Base-by-base conservation (phyloP, 805 yeast species). In the Hanseniaspora thailandica region DNA sequence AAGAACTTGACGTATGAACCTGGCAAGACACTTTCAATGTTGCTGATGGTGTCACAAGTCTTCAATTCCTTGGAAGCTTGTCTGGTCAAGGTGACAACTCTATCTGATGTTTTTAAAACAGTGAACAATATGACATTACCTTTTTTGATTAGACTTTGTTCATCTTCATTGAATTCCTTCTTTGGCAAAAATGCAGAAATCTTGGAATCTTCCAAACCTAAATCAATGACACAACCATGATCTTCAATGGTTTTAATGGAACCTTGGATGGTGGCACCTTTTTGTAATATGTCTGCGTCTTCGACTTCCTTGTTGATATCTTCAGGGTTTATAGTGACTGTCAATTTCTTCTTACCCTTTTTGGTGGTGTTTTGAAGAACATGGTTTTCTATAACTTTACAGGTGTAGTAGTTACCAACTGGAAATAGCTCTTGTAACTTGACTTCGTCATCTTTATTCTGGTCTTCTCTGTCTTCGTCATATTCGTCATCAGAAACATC, bases 371-470 rank as follows among this genome's bases (percentile, higher is more conserved):
- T 51, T 55, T 70, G 70, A n/a, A 72, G 67, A 28, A 69, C 69
- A 20, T 73, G 64, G 20, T 79, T 72, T 40, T 77, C 78, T 8
- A 77, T 75, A n/a, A 89, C 89, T 43, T 74, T 68, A 30, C 94
- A 96, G 59, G 93, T 78, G 40, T 93, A 69, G 87, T 93, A 90
- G 65, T 85, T 90, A 9, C 97, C 97, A 36, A 78, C 60, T 34
- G 66, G 65, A 68, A 89, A 87, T 48, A 77, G 64, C 1, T 71
- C 63, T 1, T 69, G 64, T 52, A 84, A 71, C 17, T 71, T 69
- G 7, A 95, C 95, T 53, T 82, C 71, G 40, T 73, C 76, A 15
- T 67, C 64, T 15, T 57, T 60, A 17, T 59, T 65, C n/a, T n/a
- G n/a, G n/a, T 62, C 65, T 23, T 62, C 67, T 4, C 61, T 66